Conservation (phyloP, 2,329 filamentous ascomycete species). For the Drechmeria coniospora region DNA sequence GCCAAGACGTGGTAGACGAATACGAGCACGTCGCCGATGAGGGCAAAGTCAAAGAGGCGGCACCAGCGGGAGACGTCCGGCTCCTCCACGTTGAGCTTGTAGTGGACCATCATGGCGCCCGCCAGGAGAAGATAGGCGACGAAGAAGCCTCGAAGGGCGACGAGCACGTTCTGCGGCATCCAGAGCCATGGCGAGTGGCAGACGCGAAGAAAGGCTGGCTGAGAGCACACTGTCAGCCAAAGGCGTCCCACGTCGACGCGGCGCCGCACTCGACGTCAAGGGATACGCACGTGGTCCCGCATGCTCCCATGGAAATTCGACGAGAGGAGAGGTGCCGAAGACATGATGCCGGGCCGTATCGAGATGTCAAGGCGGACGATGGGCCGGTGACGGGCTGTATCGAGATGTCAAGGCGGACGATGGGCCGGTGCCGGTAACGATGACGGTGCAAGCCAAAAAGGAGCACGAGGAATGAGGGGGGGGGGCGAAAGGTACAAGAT, state of each 20-base stretch:
- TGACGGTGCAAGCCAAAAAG: too few relatives aligned
- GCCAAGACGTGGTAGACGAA: conserved; percentile 29
- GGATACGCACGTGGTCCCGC: conserved; percentile 21
- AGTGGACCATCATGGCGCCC: conserved; percentile 26
- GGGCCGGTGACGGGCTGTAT: conserved; percentile 13
- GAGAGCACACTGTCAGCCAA: too few relatives aligned
- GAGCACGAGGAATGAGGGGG: too few relatives aligned
- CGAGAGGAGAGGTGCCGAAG: conserved; percentile 19
- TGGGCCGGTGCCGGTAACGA: conserved; percentile 16
- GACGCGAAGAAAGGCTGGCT: conserved; percentile 36
- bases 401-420: too few relatives aligned
- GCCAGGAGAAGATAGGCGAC: conserved; percentile 27
- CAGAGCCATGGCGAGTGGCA: conserved; percentile 35
- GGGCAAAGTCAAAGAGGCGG: conserved; percentile 33
- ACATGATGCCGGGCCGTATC: conserved; percentile 12
- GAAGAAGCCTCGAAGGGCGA: conserved; percentile 25
- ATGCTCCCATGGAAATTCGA: too few relatives aligned
- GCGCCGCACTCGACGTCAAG: too few relatives aligned
- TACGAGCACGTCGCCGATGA: conserved; percentile 26
- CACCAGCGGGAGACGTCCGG: conserved; percentile 23
- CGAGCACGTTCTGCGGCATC: conserved; percentile 29
- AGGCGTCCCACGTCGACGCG: too few relatives aligned
- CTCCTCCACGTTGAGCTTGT: conserved; percentile 24
- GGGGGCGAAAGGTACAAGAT: too few relatives aligned
- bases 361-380: too few relatives aligned